Base-by-base conservation (phyloP, 345 rosid genomes). In the Pelargonium nanum region DNA sequence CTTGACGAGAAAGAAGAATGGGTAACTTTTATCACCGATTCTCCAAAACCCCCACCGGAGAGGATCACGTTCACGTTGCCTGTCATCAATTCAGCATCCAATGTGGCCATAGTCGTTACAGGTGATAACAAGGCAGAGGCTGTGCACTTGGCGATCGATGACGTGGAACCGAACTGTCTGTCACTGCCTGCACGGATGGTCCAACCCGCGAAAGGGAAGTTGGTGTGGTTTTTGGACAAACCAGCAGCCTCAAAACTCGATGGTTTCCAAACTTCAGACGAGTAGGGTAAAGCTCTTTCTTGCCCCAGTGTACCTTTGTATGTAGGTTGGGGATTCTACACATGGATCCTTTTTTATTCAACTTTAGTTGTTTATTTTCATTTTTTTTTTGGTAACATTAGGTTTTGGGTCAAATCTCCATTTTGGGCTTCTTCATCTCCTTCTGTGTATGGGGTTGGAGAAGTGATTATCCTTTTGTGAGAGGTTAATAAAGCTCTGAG, bases 11-110 rank as follows among this genome's bases (percentile, higher is more conserved):
- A 78, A 26, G 77, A 80, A 4, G 84, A 83, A 10, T 92, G 98
- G 98, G 86, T 89, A 40, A 81, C 88, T 6, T 85, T 75, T 55
- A 74, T 85, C 53, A 85, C 83, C 2, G 72, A 92, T 70, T 86
- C 95, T 44, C 95, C 96, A 1, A 75, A 83, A 60, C 83, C 95
- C 56, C 96, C 98, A 22, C 91, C 91, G 0, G 96, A 89, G 82
- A 87, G 98, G 75, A 85, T 92, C 70, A 92, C 95, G 6, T 92
- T 89, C 72, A 92, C 95, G 56, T 63, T 92, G 65, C 96, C 95
- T 0, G 95, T 89, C 80, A 87, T 92, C 76, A 89, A 89, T 73
- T 77, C 96, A 1, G 91, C 98, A 26, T 77, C 95, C 56, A 83
- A 76, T 17, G 93, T 92, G 24, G 93, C 70, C 4, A 56, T 92